Conservation (phyloP, 2,329 filamentous ascomycete species). For the Colletotrichum liriopes region DNA sequence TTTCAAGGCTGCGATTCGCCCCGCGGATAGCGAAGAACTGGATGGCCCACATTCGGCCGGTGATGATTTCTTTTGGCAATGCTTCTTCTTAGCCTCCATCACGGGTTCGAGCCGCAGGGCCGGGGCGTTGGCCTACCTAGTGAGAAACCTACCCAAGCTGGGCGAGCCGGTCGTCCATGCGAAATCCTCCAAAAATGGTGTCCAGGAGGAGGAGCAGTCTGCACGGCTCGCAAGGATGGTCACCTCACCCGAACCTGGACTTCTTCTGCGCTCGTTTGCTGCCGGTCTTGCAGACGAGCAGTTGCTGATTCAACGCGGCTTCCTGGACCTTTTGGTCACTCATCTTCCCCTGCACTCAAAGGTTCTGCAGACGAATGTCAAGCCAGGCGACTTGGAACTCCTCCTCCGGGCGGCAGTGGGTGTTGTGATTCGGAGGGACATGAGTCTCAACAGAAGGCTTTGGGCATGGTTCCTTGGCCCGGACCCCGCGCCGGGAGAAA, state of each 20-base stretch:
- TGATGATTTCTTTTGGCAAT: slow-evolving; percentile 98
- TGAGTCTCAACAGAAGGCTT: slow-evolving; percentile 95
- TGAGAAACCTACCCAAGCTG: slow-evolving; percentile 83
- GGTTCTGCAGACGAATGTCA: slow-evolving; percentile 83
- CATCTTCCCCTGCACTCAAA: slow-evolving; percentile 88
- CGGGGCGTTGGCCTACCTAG: slow-evolving; percentile 89
- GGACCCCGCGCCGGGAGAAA: slow-evolving; percentile 67
- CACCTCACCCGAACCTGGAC: slow-evolving; percentile 89
- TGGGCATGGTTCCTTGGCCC: slow-evolving; percentile 97
- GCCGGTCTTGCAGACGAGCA: slow-evolving; percentile 91
- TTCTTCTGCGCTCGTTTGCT: slow-evolving; percentile 92
- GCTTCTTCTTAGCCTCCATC: slow-evolving; percentile 93
- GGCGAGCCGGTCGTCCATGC: slow-evolving; percentile 58
- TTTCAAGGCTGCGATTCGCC: slow-evolving; percentile 79
- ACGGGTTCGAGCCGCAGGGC: slow-evolving; percentile 88
- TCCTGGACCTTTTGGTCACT: slow-evolving; percentile 91
- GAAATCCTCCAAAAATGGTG: slow-evolving; percentile 49
- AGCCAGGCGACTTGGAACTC: slow-evolving; percentile 82
- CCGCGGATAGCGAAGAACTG: slow-evolving; percentile 65
- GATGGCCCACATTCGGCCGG: slow-evolving; percentile 71
- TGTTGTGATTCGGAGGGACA: slow-evolving; percentile 91
- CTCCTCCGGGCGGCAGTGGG: slow-evolving; percentile 87
- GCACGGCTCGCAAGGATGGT: slow-evolving; percentile 76
- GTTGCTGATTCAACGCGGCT: slow-evolving; percentile 92
- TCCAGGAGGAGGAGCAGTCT: slow-evolving; percentile 60